phyloP scores from a whole-genome alignment of 192 early-diverging fungal species.

The Thamnidium elegans region DNA sequence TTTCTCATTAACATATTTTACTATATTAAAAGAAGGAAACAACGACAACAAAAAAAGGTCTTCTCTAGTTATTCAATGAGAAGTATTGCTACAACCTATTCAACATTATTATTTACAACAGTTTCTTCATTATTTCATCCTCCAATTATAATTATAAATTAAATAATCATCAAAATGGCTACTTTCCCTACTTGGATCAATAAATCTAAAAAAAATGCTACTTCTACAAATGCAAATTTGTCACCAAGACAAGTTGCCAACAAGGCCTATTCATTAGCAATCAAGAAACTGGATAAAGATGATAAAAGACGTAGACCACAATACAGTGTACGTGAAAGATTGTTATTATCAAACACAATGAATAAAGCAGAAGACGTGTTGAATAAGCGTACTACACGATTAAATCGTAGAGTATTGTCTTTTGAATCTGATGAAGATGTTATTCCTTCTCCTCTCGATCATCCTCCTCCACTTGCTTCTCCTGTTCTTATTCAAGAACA shows the following conservation, averaged over 20 bases:
- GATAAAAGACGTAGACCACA: conserved; percentile 25
- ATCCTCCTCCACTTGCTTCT: neutral
- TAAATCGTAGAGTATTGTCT: conserved; percentile 26
- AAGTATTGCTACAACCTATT: conserved; percentile 12
- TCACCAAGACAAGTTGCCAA: conserved; percentile 35
- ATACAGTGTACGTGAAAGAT: conserved; percentile 31
- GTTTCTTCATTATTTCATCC: conserved; percentile 12
- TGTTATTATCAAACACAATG: conserved; percentile 34
- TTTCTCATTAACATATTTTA: neutral
- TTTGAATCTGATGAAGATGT: conserved; percentile 29
- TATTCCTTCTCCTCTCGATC: neutral
- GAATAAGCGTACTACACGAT: conserved; percentile 21
- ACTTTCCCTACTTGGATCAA: conserved; percentile 9
- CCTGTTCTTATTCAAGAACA: neutral
- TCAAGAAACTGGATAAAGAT: conserved; percentile 33
- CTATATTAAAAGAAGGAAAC: neutral
- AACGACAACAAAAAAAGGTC: neutral
- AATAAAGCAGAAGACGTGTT: conserved; percentile 29
- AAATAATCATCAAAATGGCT: conserved; percentile 8
- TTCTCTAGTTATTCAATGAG: conserved; percentile 15
- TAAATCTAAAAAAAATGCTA: neutral
- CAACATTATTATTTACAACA: conserved; percentile 13
- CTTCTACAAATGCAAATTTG: neutral
- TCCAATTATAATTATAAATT: conserved; percentile 13
- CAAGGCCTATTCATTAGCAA: conserved; percentile 24